phyloP scores from a whole-genome alignment of 345 rosid genomes.

The Angophora floribunda region DNA sequence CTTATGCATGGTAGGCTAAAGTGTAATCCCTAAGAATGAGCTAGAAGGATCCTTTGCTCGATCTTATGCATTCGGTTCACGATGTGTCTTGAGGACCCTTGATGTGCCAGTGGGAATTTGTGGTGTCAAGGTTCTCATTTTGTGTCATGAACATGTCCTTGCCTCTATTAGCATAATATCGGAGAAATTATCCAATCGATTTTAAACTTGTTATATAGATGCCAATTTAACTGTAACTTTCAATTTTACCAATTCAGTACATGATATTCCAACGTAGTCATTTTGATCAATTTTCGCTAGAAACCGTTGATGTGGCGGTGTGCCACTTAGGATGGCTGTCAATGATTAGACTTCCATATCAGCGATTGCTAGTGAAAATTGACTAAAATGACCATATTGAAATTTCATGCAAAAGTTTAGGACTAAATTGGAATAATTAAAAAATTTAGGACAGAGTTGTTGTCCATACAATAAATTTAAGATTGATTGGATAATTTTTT shows the following conservation, averaged over 20 bases:
- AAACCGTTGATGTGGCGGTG: neutral
- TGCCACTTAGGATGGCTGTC: rapidly evolving
- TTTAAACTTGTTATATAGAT: neutral
- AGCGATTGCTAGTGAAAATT: neutral
- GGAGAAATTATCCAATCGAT: neutral
- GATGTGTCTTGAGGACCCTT: neutral
- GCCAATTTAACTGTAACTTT: neutral
- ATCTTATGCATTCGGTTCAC: neutral
- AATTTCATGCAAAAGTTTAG: neutral
- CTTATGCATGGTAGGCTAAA: neutral
- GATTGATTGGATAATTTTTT: neutral
- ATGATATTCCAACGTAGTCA: too few species aligned
- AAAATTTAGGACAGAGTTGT: neutral
- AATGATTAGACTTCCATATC: neutral
- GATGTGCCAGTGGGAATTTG: neutral
- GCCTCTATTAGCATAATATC: neutral
- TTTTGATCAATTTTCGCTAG: neutral
- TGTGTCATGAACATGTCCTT: neutral
- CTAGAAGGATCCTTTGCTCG: neutral
- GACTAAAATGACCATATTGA: neutral
- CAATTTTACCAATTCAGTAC: neutral
- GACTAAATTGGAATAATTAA: neutral
- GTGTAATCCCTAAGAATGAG: neutral
- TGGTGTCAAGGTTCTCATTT: neutral
- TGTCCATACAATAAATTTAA: neutral